A percentile compares a stretch with the other conserved stretches of the same genome.
Evolutionary conservation across 2,329 filamentous ascomycete species (phyloP).

Genomic region (Neopestalotiopsis sp.): DNA sequence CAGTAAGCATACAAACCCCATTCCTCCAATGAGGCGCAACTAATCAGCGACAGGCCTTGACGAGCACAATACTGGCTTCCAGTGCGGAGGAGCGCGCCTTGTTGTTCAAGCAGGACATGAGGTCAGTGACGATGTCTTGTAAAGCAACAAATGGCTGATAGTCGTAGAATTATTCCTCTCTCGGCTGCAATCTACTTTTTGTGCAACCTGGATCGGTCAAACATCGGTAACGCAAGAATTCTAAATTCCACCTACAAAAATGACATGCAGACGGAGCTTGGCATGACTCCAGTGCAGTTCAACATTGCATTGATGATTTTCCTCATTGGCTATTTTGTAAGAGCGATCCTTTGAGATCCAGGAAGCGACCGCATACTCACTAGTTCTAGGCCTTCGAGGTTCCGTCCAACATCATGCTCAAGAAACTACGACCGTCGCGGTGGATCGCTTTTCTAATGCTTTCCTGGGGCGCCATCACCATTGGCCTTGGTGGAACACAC

Average conservation of each 20-base stretch:
- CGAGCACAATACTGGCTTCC: not conserved
- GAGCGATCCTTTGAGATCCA: not conserved
- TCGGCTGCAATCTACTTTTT: slow-evolving; percentile 70
- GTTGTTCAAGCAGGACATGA: slow-evolving; percentile 61
- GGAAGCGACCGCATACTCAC: not conserved
- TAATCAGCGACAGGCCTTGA: not conserved
- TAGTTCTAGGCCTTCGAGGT: slow-evolving; percentile 59
- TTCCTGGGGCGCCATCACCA: slow-evolving; percentile 71
- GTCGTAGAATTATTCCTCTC: slow-evolving; percentile 64
- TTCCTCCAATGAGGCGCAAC: not conserved
- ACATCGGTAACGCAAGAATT: slow-evolving; percentile 73
- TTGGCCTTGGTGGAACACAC: slow-evolving; percentile 68
- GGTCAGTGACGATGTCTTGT: not conserved
- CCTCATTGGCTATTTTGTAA: slow-evolving; percentile 37
- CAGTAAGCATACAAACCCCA: not conserved
- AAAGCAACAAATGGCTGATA: not conserved
- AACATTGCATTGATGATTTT: slow-evolving; percentile 46
- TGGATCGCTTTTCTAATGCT: slow-evolving; percentile 73
- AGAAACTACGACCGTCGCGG: slow-evolving; percentile 65
- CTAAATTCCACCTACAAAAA: slow-evolving; percentile 65
- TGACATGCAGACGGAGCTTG: slow-evolving; percentile 66
- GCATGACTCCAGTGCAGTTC: slow-evolving; percentile 68
- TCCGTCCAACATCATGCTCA: slow-evolving; percentile 70
- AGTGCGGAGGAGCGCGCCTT: slow-evolving; percentile 42
- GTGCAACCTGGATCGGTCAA: slow-evolving; percentile 71